A percentile compares a stretch with the other conserved stretches of the same genome.
Evolutionary conservation across 176 grass and related monocot genomes (phyloP).

Genomic region (Poa pratensis): DNA sequence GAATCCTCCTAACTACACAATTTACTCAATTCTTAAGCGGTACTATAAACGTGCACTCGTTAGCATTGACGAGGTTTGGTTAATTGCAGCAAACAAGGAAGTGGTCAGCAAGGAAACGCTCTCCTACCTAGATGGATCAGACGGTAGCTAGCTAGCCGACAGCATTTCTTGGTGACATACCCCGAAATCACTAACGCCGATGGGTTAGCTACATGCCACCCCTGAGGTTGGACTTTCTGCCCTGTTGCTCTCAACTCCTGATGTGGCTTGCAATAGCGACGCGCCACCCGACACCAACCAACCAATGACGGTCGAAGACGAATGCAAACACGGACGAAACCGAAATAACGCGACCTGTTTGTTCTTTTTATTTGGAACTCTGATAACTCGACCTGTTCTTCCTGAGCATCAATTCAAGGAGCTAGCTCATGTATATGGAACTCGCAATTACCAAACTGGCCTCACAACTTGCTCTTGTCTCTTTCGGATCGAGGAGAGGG

Average conservation of each 20-base stretch:
- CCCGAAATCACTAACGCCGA: slow-evolving; percentile 48
- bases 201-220: slow-evolving; percentile 38
- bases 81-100: background rate
- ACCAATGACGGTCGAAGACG: slow-evolving; percentile 27
- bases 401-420: slow-evolving; percentile 12
- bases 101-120: slow-evolving; percentile 19
- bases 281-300: slow-evolving; percentile 44
- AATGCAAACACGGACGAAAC: slow-evolving; percentile 26
- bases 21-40: background rate
- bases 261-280: slow-evolving; percentile 56
- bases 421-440: background rate
- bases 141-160: slow-evolving; percentile 40
- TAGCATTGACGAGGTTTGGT: background rate
- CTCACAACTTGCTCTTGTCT: slow-evolving; percentile 41
- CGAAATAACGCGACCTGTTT: slow-evolving; percentile 44
- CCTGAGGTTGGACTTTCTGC: slow-evolving; percentile 57
- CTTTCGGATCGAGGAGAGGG: slow-evolving; percentile 49
- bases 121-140: background rate
- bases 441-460: slow-evolving; percentile 46
- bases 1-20: background rate
- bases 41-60: background rate
- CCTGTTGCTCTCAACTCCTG: slow-evolving; percentile 49
- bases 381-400: background rate
- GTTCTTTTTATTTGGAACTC: slow-evolving; percentile 16
- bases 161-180: slow-evolving; percentile 60